These are phyloP conservation scores for Candida vartiovaarae DNA, from an alignment of 805 yeast genomes.

Conservation along the genomic window DNA sequence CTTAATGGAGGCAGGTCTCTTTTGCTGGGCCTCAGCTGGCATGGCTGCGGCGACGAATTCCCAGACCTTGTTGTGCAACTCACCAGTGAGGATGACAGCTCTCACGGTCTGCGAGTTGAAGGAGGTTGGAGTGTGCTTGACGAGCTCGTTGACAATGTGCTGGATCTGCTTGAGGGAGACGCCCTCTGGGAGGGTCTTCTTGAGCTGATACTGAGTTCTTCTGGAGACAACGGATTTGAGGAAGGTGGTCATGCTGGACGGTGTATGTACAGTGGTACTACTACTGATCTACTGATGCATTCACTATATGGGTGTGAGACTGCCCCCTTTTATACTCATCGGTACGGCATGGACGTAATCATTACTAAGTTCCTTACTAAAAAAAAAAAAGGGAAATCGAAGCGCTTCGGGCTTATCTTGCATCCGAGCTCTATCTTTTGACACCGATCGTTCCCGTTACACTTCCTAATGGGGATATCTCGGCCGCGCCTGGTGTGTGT, in stretches of 20 bases:
- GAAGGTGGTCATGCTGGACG: slow-evolving; percentile 8
- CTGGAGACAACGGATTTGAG: slow-evolving; percentile 32
- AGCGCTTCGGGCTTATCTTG: too few relatives aligned
- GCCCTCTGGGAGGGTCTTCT: slow-evolving; percentile 36
- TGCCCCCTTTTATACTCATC: too few relatives aligned
- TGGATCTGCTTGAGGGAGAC: slow-evolving; percentile 34
- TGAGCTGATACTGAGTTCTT: slow-evolving; percentile 41
- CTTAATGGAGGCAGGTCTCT: slow-evolving; percentile 35
- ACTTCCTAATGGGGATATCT: too few relatives aligned
- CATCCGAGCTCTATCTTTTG: too few relatives aligned
- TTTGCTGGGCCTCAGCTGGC: slow-evolving; percentile 31
- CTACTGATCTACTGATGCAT: not conserved
- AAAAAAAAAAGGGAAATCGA: too few relatives aligned
- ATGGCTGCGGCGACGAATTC: slow-evolving; percentile 31
- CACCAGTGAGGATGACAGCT: slow-evolving; percentile 41
- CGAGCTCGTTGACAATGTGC: slow-evolving; percentile 34
- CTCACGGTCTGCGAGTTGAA: slow-evolving; percentile 47
- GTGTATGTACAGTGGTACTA: not conserved
- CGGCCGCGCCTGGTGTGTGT: too few relatives aligned
- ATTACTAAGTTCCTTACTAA: too few relatives aligned
- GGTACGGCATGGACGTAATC: too few relatives aligned
- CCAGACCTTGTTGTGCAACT: slow-evolving; percentile 40
- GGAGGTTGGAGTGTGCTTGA: slow-evolving; percentile 43
- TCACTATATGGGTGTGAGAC: too few relatives aligned
- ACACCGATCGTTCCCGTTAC: too few relatives aligned